Percentiles rank a stretch among this genome's conserved stretches.
Evolutionary conservation across 2,329 filamentous ascomycete genomes (phyloP).

Genomic region (Leptographium radiaticola): DNA sequence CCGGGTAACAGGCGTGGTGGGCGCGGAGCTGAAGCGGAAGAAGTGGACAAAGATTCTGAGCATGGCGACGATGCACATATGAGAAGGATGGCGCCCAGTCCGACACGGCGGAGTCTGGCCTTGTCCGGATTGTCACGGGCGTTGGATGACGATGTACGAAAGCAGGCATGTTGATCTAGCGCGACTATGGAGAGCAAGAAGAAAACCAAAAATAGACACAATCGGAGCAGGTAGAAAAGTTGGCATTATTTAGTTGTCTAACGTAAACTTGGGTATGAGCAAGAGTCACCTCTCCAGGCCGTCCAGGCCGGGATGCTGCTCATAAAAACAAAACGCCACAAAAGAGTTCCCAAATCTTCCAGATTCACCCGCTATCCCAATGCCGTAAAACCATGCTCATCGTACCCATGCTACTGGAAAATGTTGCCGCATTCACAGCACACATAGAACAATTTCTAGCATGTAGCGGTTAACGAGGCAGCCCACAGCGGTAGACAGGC

Average conservation of each 20-base stretch:
- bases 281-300: not conserved
- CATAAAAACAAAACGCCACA: not conserved
- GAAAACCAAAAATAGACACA: not conserved
- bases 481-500: not conserved
- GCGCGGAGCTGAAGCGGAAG: conserved; percentile 75
- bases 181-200: not conserved
- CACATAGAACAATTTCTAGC: conserved; percentile 80
- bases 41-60: conserved; percentile 98
- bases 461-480: conserved; percentile 1
- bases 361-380: not conserved
- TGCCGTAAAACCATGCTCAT: conserved; percentile 3
- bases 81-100: conserved; percentile 9
- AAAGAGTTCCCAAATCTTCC: not conserved
- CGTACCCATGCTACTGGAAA: conserved; percentile 38
- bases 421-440: conserved; percentile 91
- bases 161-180: not conserved
- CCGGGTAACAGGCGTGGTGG: conserved; percentile 84
- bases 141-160: not conserved
- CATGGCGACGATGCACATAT: conserved; percentile 64
- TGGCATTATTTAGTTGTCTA: not conserved
- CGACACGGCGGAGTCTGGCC: not conserved
- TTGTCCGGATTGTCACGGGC: not conserved
- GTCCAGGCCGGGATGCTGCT: not conserved
- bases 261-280: not conserved
- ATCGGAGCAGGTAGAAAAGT: not conserved